phyloP scores from a whole-genome alignment of 2,329 filamentous ascomycete genomes.

The Aspergillus alliaceus region DNA sequence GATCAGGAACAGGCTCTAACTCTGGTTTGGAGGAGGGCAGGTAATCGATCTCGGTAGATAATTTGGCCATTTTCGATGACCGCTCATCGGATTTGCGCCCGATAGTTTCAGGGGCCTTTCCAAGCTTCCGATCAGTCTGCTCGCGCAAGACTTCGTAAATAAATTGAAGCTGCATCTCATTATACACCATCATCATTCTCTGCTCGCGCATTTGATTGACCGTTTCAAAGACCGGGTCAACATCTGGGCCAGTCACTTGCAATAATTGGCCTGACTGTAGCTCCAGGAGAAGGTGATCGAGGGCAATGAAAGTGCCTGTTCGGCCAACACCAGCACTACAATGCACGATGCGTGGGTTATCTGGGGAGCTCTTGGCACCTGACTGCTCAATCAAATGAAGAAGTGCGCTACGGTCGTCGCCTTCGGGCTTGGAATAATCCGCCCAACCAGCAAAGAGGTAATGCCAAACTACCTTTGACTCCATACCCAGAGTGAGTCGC shows the following conservation, averaged over 20 bases:
- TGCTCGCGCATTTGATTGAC: constrained; percentile 83
- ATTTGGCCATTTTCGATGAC: constrained; percentile 37
- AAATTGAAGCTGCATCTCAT: constrained; percentile 79
- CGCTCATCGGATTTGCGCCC: constrained; percentile 27
- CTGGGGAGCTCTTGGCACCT: constrained; percentile 44
- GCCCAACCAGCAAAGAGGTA: constrained; percentile 86
- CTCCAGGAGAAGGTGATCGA: constrained; percentile 88
- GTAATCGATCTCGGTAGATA: constrained; percentile 31
- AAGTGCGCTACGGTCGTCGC: constrained; percentile 51
- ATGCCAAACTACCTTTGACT: constrained; percentile 73
- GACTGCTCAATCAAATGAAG: constrained; percentile 52
- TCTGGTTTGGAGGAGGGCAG: constrained; percentile 36
- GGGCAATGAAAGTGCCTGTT: constrained; percentile 90
- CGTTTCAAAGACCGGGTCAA: constrained; percentile 73
- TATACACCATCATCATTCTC: constrained; percentile 93
- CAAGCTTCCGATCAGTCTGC: constrained; percentile 37
- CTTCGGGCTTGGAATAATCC: constrained; percentile 78
- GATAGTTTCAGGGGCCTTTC: constrained; percentile 23
- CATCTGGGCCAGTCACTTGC: constrained; percentile 44
- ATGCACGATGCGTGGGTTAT: constrained; percentile 78
- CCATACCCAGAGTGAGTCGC: constrained; percentile 46
- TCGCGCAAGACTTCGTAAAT: constrained; percentile 83
- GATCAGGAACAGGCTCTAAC: constrained; percentile 30
- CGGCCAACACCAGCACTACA: constrained; percentile 92
- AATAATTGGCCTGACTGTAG: constrained; percentile 71